These are phyloP conservation scores for Fusarium sp. DNA, from an alignment of 2,329 filamentous ascomycete species.

Conservation along the genomic window DNA sequence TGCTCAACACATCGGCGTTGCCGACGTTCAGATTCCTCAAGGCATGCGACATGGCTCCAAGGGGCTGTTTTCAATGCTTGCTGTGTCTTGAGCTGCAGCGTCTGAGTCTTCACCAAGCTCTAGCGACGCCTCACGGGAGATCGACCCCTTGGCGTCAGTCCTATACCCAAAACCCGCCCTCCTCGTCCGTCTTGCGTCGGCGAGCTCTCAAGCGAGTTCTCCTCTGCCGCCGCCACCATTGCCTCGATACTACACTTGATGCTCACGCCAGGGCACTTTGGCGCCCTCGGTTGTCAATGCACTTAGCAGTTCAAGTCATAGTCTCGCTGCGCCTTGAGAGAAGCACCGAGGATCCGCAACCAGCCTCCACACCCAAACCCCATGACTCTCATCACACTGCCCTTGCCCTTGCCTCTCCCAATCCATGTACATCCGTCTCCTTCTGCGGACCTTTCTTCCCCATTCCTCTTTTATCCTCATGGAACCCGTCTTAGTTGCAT, in stretches of 20 bases:
- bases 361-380: neutral
- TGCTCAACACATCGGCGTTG: constrained; percentile 19
- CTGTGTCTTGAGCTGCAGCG: neutral
- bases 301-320: neutral
- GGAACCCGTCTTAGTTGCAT: neutral
- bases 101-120: constrained; percentile 3
- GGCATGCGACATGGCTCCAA: constrained; percentile 6
- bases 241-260: neutral
- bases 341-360: neutral
- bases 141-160: neutral
- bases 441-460: neutral
- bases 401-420: constrained; percentile 5
- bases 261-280: neutral
- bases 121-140: constrained; percentile 14
- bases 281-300: neutral
- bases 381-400: neutral
- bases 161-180: neutral
- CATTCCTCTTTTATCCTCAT: neutral
- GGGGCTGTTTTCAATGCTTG: neutral
- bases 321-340: neutral
- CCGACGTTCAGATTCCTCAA: constrained; percentile 12
- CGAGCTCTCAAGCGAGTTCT: constrained; percentile 6
- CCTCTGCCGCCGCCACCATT: neutral
- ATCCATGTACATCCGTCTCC: neutral
- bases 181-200: neutral